Evolutionary conservation across 2,329 filamentous ascomycete species (phyloP).

Genomic region (Teratosphaeria viscida): DNA sequence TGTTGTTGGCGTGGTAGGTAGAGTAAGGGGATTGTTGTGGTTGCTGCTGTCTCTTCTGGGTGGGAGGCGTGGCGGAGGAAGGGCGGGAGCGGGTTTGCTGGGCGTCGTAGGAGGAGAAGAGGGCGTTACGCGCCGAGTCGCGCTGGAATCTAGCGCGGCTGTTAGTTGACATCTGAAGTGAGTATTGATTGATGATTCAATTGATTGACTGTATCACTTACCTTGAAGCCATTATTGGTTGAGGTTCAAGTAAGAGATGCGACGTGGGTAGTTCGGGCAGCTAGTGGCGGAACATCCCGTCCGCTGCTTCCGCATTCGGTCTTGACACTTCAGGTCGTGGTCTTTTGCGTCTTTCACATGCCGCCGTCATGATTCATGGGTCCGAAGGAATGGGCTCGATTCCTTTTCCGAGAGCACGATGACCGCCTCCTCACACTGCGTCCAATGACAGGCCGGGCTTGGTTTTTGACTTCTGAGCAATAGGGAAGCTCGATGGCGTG

Average conservation of each 20-base stretch:
- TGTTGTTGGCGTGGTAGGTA: slow-evolving; percentile 12
- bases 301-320: background rate
- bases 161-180: background rate
- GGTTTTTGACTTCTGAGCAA: background rate
- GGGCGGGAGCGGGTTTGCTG: slow-evolving; percentile 20
- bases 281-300: background rate
- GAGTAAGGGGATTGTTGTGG: slow-evolving; percentile 15
- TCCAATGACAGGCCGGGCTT: background rate
- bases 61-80: slow-evolving; percentile 20
- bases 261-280: background rate
- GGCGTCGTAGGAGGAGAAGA: slow-evolving; percentile 30
- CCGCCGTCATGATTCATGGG: background rate
- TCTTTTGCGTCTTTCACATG: background rate
- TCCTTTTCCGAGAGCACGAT: background rate
- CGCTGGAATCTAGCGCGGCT: slow-evolving; percentile 18
- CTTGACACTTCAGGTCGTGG: background rate
- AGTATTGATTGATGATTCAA: background rate
- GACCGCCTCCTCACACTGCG: too few species aligned
- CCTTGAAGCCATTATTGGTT: slow-evolving; percentile 4
- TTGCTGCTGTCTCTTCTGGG: slow-evolving; percentile 11
- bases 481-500: background rate
- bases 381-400: background rate
- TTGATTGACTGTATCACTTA: background rate
- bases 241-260: background rate
- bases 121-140: slow-evolving; percentile 29